Conservation (phyloP, 805 yeast genomes). For the Yarrowia keelungensis region DNA sequence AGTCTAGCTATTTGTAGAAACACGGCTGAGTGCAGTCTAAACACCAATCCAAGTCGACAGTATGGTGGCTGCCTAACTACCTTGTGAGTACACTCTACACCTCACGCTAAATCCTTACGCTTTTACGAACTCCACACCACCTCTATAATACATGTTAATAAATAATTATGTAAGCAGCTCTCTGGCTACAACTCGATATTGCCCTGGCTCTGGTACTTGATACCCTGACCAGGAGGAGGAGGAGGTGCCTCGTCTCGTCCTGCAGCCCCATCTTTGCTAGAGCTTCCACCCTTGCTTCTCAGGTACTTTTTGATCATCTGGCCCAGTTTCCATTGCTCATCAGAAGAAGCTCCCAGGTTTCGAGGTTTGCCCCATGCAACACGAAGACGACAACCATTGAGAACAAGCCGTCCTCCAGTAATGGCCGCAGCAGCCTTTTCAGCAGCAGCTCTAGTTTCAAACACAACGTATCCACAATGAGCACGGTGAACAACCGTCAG, state of each 20-base stretch:
- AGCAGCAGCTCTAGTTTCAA: slow-evolving; percentile 58
- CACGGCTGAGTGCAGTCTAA: too few relatives aligned
- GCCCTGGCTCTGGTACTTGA: slow-evolving; percentile 36
- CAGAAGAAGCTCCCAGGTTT: slow-evolving; percentile 43
- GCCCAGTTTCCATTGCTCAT: slow-evolving; percentile 44
- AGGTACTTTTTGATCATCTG: slow-evolving; percentile 43
- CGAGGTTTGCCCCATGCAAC: slow-evolving; percentile 49
- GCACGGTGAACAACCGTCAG: slow-evolving; percentile 64
- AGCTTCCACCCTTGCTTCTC: slow-evolving; percentile 28
- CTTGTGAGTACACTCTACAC: too few relatives aligned
- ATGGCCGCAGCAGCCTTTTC: slow-evolving; percentile 51
- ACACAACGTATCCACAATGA: slow-evolving; percentile 69
- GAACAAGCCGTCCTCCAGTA: slow-evolving; percentile 44
- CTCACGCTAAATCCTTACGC: too few relatives aligned
- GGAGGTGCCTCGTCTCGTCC: slow-evolving; percentile 29
- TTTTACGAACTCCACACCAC: too few relatives aligned
- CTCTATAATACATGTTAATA: background rate
- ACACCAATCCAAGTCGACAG: too few relatives aligned
- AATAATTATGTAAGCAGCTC: slow-evolving; percentile 8
- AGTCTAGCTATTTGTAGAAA: too few relatives aligned
- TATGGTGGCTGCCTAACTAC: too few relatives aligned
- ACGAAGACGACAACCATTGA: slow-evolving; percentile 47
- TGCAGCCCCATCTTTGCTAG: slow-evolving; percentile 10
- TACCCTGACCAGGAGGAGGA: slow-evolving; percentile 37
- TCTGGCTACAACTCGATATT: slow-evolving; percentile 18